Evolutionary conservation across 345 rosid species (phyloP), one percentile per base, ranked within the genome.

Genomic region (Salix koriyanagi): DNA sequence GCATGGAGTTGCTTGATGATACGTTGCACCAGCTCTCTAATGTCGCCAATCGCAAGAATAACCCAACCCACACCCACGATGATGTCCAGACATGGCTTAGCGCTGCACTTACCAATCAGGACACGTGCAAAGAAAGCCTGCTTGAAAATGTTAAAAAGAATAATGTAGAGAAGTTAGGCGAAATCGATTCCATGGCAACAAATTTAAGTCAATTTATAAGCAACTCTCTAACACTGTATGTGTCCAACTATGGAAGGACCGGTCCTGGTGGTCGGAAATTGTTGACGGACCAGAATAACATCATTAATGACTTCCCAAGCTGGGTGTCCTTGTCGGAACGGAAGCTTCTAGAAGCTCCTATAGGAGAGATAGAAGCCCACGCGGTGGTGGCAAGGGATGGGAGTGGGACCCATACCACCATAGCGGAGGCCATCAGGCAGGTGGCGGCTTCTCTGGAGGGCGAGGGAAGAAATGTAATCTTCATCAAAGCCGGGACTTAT

Each of bases 21-120:
- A 89, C 84, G 32, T 60, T 87, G 18, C 84, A 84, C 46, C 83
- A 81, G 77, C 77, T 89, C 37, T 79, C 86, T 10, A 84, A 82
- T 26, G 81, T 87, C 52, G 23, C 52, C 13, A 60, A 70, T 50
- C 61, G 73, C 37, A 25, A 54, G 4, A 32, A 25, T 0, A 36
- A 56, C 18, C 28, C 26, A 5, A 54, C 42, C 21, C 66, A 71
- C 4, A 32, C 67, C 52, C 26, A 76, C 3, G 68, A 75, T 23
- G 89, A 89, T 71, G 83, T 87, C 30, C 88, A 82, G 11, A 89
- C 92, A 36, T 87, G 89, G 89, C 87, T 89, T 41, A 87, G 88
- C 42, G 89, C 92, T 18, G 76, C 89, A 2, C 79, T 89, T 23
- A 89, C 92, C 14, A 87, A 89, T 50, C 90, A 87, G 83, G 83